Evolutionary conservation across 2,329 filamentous ascomycete genomes (phyloP).

Genomic region (Cercospora brassicicola): DNA sequence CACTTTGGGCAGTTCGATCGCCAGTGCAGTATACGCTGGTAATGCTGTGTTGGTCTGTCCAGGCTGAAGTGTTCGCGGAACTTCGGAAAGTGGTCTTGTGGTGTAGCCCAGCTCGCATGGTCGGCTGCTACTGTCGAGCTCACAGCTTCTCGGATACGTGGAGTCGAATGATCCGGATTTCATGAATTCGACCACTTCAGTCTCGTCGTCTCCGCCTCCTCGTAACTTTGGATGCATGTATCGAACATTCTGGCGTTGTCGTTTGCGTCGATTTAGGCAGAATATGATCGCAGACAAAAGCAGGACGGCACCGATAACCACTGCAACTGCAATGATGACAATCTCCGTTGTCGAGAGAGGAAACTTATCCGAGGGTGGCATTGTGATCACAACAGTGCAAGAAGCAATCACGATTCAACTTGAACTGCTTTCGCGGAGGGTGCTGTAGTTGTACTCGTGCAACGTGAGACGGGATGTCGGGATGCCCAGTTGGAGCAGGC

Average conservation of each 20-base stretch:
- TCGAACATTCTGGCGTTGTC: not conserved
- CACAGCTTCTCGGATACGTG: not conserved
- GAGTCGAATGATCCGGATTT: slow-evolving; percentile 11
- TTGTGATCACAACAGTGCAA: not conserved
- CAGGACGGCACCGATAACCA: not conserved
- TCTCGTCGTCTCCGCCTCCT: not conserved
- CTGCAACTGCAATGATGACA: slow-evolving; percentile 1
- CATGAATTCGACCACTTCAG: slow-evolving; percentile 13
- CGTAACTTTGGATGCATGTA: slow-evolving; percentile 2
- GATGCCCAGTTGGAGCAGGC: not conserved
- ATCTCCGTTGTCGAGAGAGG: not conserved
- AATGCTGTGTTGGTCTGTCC: slow-evolving; percentile 9
- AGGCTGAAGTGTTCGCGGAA: slow-evolving; percentile 1
- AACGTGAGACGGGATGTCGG: not conserved
- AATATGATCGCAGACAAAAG: not conserved
- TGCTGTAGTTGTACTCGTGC: not conserved
- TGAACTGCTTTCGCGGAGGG: not conserved
- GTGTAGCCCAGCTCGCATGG: slow-evolving; percentile 10
- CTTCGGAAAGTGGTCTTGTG: slow-evolving; percentile 5
- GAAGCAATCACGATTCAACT: not conserved
- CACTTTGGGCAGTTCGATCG: not conserved
- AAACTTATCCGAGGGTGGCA: not conserved
- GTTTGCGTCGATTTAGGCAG: not conserved
- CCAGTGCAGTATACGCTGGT: not conserved
- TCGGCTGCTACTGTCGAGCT: not conserved